Base-by-base conservation (phyloP, 2,329 filamentous ascomycete genomes). In the Epichloe festucae region DNA sequence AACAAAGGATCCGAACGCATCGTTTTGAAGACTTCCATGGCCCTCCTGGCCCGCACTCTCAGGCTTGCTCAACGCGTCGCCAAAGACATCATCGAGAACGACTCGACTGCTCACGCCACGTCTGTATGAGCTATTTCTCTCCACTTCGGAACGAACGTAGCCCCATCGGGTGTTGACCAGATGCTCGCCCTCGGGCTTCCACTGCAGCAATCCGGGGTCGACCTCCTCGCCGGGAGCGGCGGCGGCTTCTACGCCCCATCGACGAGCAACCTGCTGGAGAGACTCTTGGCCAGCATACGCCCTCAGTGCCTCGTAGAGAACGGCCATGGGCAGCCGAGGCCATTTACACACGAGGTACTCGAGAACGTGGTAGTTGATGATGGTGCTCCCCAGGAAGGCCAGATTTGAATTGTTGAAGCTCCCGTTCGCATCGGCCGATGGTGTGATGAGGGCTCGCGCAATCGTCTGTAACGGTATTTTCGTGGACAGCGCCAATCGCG, bases 171-270 rank as follows among this genome's bases (percentile, higher is more conserved):
- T 73, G 65, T 72, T 67, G 48, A 70, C 63, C 21, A 73, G 62
- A 19, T 74, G 73, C 15, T 70, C 63, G 5, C 71, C 60, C 50
- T 76, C 67, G 64, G 70, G 70, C 69, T 71, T 71, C 74, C 89
- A 95, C 65, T 97, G 93, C 54, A 98, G 74, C 50, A 95, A 74
- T 5, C 91, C 93, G 0, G 90, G 84, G 65, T 98, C 93, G 52
- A 97, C 90, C 70, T 97, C 91, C 53, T 81, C 81, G 48, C 91
- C 93, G 0, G 93, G 93, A 19, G 82, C 84, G 11, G 86, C 87
- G n/a, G 88, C 91, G 43, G 76, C 71, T 66, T 97, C 91, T 15
- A 97, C 82, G 70, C 93, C 93, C 93, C 93, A 98, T 70, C 93
- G 86, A 55, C 77, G 74, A 15, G 87, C 81, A 57, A 97, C 78